Evolutionary conservation across 1,284 basidiomycete species (phyloP), one percentile per base, ranked within the genome.

Genomic region (Trichosporon inkin): DNA sequence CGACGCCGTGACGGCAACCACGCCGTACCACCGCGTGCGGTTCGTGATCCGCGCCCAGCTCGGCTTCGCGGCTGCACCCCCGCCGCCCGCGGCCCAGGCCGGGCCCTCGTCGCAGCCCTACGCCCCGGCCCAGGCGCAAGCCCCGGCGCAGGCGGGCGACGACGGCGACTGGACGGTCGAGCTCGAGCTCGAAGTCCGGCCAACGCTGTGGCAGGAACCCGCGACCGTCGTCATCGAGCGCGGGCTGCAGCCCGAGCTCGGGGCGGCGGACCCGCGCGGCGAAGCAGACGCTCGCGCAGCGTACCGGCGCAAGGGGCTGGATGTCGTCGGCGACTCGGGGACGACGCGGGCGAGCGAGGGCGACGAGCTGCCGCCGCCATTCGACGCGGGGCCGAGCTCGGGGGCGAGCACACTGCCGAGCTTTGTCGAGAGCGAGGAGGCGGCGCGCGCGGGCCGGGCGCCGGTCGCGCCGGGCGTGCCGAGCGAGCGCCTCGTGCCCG

Each of bases 281-380:
- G 24, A 53, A 24, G 54, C 32, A n/a, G 71, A 71, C 34, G 71
- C 74, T 20, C 59, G 70, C 47, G 72, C 73, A 49, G 76, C 75
- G 35, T 79, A 79, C 63, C 53, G 77, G 11, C 65, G 67, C n/a
- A 79, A 79, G 63, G 77, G 77, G 0, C 61, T 58, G 10, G 77
- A 78, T 62, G 63, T 74, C 1, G 77, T 79, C 10, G 77, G 77
- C 19, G 56, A 62, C 1, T n/a, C 17, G 0, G 77, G 77, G 0
- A 79, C 77, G 19, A 60, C 53, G n/a, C 63, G 60, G 14, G 19
- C 34, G 11, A 38, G 40, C 16, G 34, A 22, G 13, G 38, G 36
- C 6, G 40, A 17, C 34, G 62, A 59, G 24, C 55, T 47, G 17
- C 75, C 75, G 3, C 77, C 77, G 17, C 71, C 72, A 1, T 77